Percentiles rank a stretch among this genome's conserved stretches.
These are phyloP conservation scores for Gracilaria vermiculophylla DNA, from an alignment of 23 red algal species.

Conservation along the genomic window DNA sequence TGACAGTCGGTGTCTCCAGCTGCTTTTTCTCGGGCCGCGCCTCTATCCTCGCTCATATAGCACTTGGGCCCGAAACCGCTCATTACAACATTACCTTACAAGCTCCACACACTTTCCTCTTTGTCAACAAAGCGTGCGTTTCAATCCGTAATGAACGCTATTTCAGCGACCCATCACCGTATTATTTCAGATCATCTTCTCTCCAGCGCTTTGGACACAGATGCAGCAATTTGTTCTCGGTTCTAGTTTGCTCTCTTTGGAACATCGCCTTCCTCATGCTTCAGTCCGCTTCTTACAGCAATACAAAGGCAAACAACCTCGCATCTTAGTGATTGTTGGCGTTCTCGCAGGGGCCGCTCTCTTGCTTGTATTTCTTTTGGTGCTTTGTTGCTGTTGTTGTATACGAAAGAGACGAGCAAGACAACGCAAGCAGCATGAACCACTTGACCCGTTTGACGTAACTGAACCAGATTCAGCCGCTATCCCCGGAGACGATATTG, in stretches of 20 bases:
- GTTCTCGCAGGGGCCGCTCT: not conserved
- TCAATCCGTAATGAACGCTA: not conserved
- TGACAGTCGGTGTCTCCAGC: not conserved
- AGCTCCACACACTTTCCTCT: not conserved
- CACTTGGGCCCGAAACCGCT: not conserved
- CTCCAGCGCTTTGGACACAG: not conserved
- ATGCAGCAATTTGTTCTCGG: not conserved
- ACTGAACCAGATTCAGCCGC: not conserved
- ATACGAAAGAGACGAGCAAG: not conserved
- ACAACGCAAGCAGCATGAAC: not conserved
- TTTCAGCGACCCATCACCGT: not conserved
- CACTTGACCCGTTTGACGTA: not conserved
- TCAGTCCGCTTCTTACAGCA: not conserved
- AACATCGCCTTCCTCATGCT: not conserved
- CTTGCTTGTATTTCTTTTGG: not conserved
- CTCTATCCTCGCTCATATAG: not conserved
- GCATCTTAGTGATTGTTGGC: not conserved
- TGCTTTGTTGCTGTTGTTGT: slow-evolving; percentile 14
- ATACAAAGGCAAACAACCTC: not conserved
- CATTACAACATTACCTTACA: not conserved
- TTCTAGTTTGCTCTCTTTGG: not conserved
- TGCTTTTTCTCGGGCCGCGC: not conserved
- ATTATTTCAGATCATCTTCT: not conserved
- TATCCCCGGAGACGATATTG: not conserved
- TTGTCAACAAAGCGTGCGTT: not conserved